Conservation (phyloP, 495 filamentous ascomycete species). For the Penicillium desertorum region DNA sequence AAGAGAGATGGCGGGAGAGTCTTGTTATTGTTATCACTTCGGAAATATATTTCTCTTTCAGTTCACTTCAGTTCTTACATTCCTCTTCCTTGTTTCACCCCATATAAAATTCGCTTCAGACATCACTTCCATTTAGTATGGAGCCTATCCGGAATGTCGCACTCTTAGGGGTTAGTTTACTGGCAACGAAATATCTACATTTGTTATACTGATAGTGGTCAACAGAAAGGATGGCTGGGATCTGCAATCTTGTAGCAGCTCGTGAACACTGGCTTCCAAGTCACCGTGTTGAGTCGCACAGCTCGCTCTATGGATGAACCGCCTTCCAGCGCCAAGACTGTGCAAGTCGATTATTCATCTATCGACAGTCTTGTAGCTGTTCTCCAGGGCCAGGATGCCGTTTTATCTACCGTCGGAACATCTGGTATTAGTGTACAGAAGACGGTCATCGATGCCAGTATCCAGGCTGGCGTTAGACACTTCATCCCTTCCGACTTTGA, state of each 20-base stretch:
- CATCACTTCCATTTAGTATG: neutral
- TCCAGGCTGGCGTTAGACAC: constrained; percentile 52
- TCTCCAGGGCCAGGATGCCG: constrained; percentile 38
- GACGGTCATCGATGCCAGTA: constrained; percentile 51
- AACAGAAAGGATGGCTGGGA: constrained; percentile 6
- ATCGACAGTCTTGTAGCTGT: constrained; percentile 22
- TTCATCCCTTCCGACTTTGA: constrained; percentile 55
- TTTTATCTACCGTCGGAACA: constrained; percentile 36
- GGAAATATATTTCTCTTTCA: neutral
- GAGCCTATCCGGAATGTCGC: neutral
- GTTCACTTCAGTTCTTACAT: too few relatives aligned
- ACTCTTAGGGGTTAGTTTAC: neutral
- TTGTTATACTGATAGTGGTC: neutral
- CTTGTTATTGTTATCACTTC: neutral
- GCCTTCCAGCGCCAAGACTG: neutral
- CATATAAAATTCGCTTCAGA: neutral
- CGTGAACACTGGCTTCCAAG: neutral
- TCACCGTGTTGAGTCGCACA: neutral
- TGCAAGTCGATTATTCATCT: constrained; percentile 28
- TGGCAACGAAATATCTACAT: neutral
- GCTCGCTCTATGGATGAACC: neutral
- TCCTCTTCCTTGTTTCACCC: too few relatives aligned
- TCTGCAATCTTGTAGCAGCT: neutral
- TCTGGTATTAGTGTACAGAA: constrained; percentile 33
- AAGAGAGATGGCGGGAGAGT: neutral